Evolutionary conservation across 129 eudicot genomes (phyloP), one percentile per base, ranked within the genome.

Genomic region (Pseudognaphalium luteoalbum): DNA sequence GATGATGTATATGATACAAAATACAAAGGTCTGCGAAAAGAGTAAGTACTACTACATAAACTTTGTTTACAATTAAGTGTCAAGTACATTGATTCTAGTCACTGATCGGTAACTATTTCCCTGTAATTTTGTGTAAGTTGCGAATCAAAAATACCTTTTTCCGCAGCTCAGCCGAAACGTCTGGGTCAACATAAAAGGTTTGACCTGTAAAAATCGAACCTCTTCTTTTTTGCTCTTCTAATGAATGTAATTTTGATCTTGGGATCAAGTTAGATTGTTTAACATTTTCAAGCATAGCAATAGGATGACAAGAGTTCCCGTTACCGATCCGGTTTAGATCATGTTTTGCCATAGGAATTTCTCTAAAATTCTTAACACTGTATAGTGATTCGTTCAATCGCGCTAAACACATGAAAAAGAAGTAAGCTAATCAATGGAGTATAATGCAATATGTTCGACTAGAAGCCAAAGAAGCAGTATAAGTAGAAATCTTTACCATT

Each of bases 381-480:
- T 94, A 94, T 63, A 87, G 86, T 7, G 87, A 80, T 83, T 88
- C 98, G 21, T 81, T 78, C 78, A 90, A 79, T 86, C 98, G 85
- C 74, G 70, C 97, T 92, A 93, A 58, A 87, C 67, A 37, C 70
- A 76, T 71, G 66, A 52, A 63, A 9, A 67, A 66, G 7, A 56
- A 63, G 1, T 9, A 42, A 20, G n/a, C 47, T 60, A 30, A 25
- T 32, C 44, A 4, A 80, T n/a, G n/a, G n/a, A n/a, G n/a, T 21
- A 59, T 39, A 62, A 32, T 4, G 50, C 10, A 29, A 22, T 15
- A 39, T 33, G 10, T 30, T 52, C 6, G 6, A 70, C 33, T 66
- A 32, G 37, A n/a, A 42, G 64, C 10, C 11, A 68, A 81, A 66
- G 44, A 60, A 66, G 57, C 8, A 65, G 20, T 62, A 35, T 17